Conservation (phyloP, 1,284 basidiomycete species). For the Microbotryum intermedium region DNA sequence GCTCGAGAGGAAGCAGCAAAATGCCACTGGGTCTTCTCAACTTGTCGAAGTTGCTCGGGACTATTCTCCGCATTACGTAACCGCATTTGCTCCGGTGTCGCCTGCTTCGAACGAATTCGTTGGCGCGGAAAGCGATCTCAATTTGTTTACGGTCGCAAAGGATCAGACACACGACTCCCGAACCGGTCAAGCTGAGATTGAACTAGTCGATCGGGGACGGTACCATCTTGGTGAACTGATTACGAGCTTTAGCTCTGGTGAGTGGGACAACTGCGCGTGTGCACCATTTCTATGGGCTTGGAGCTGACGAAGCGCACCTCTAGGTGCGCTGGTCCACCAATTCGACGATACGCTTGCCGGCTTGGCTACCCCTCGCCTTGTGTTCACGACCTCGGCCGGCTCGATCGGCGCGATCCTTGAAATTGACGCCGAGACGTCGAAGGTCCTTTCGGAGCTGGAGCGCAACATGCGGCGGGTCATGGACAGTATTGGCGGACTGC, state of each 20-base stretch:
- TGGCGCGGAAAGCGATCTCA: constrained; percentile 54
- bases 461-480: constrained; percentile 60
- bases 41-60: constrained; percentile 62
- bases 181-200: no score
- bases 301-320: no score
- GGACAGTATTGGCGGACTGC: constrained; percentile 52
- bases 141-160: constrained; percentile 55
- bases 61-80: constrained; percentile 59
- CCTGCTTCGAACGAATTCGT: constrained; percentile 33
- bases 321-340: constrained; percentile 15
- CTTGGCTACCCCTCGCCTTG: constrained; percentile 40
- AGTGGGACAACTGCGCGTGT: neutral
- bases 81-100: constrained; percentile 61
- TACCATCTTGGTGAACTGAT: constrained; percentile 45
- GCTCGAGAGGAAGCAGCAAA: constrained; percentile 15
- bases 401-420: constrained; percentile 70
- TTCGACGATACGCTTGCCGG: constrained; percentile 26
- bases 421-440: constrained; percentile 50
- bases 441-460: constrained; percentile 65
- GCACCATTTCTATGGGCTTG: no score
- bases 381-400: constrained; percentile 73
- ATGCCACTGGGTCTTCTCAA: constrained; percentile 28
- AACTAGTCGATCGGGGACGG: constrained; percentile 29
- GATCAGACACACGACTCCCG: constrained; percentile 21
- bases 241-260: constrained; percentile 39